Evolutionary conservation across 2,329 filamentous ascomycete genomes (phyloP), one percentile per base, ranked within the genome.

Genomic region (Cladosporium sp.): DNA sequence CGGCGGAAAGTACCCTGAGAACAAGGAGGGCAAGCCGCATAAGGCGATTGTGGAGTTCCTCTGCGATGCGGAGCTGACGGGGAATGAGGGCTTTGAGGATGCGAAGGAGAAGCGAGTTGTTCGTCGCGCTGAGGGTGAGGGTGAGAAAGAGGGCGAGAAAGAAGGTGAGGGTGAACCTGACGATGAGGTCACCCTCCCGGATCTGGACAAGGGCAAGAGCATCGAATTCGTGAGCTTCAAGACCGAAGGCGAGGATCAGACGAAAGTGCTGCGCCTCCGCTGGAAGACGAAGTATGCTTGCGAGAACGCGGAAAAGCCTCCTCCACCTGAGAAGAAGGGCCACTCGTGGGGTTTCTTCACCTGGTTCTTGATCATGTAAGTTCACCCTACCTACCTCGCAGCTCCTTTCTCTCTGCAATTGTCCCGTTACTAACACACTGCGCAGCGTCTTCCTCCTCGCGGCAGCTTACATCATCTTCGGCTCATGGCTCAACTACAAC

Each of bases 401-500:
- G n/a, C n/a, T n/a, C n/a, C n/a, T n/a, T n/a, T n/a, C n/a, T n/a
- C n/a, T n/a, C n/a, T n/a, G n/a, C 9, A 13, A 11, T 11, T 13
- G 27, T 12, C 17, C 27, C 2, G 17, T 15, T 30, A 38, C 58
- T 57, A 38, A 54, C 45, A 27, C 19, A 29, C 41, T 24, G 15
- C 27, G 17, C 58, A 96, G 91, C 60, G 73, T 86, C 53, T 99
- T 99, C 80, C 79, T 97, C 56, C 82, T 82, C 40, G 86, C 84
- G 36, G 89, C 93, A 2, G 75, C 91, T 19, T 99, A 97, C 73
- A 84, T 99, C 58, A 96, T 97, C 68, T 97, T 97, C 65, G 91
- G 92, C 57, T 95, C 91, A 17, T 99, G 93, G 93, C 84, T 97
- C 68, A 97, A 97, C 76, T 97, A 97, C 79, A 96, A 90, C 74